Evolutionary conservation across 2,329 filamentous ascomycete genomes (phyloP).

Genomic region (Pseudogymnoascus sp.): DNA sequence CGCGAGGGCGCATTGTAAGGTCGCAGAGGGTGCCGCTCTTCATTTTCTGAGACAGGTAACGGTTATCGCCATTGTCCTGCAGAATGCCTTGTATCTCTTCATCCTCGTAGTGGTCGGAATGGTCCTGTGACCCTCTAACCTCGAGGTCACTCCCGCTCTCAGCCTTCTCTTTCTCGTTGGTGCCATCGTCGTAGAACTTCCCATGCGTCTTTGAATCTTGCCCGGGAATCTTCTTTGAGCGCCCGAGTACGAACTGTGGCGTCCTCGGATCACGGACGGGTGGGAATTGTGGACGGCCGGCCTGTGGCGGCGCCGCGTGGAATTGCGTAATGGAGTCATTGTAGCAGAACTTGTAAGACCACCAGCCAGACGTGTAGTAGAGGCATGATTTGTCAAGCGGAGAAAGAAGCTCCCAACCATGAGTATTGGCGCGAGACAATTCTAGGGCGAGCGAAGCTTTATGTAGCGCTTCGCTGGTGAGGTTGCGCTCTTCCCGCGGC

Average conservation of each 20-base stretch:
- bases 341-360: slow-evolving; percentile 70
- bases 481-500: slow-evolving; percentile 36
- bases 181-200: slow-evolving; percentile 21
- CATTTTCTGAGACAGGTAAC: slow-evolving; percentile 61
- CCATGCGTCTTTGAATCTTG: slow-evolving; percentile 17
- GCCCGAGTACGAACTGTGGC: slow-evolving; percentile 55
- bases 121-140: slow-evolving; percentile 19
- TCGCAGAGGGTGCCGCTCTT: slow-evolving; percentile 60
- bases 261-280: slow-evolving; percentile 57
- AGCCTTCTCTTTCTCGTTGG: slow-evolving; percentile 26
- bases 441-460: slow-evolving; percentile 56
- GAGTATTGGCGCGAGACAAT: slow-evolving; percentile 54
- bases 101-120: slow-evolving; percentile 14
- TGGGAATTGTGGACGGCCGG: slow-evolving; percentile 51
- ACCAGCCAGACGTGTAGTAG: slow-evolving; percentile 65
- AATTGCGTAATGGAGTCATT: slow-evolving; percentile 61
- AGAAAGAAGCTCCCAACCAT: slow-evolving; percentile 58
- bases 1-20: slow-evolving; percentile 57
- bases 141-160: slow-evolving; percentile 19
- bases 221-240: slow-evolving; percentile 33
- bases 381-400: slow-evolving; percentile 61
- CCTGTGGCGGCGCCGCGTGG: slow-evolving; percentile 55
- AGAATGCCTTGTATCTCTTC: slow-evolving; percentile 34
- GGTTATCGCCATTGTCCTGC: slow-evolving; percentile 56
- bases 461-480: slow-evolving; percentile 41